Evolutionary conservation across 2,329 filamentous ascomycete genomes (phyloP).

Genomic region (Talaromyces amestolkiae): DNA sequence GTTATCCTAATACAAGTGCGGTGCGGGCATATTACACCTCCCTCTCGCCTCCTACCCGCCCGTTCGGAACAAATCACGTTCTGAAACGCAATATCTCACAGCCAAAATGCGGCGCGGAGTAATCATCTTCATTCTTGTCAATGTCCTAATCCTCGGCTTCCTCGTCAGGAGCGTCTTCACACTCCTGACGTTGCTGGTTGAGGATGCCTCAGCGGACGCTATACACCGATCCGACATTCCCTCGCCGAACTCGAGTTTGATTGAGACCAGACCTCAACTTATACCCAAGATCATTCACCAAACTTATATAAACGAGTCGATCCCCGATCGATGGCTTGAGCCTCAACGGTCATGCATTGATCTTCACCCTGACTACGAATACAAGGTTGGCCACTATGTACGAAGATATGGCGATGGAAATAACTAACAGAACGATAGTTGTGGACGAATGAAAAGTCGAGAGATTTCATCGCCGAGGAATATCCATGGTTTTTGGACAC

Average conservation of each 20-base stretch:
- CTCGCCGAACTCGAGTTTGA: conserved; percentile 60
- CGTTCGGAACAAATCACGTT: not conserved
- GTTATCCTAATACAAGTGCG: not conserved
- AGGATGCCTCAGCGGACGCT: conserved; percentile 65
- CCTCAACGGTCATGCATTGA: conserved; percentile 66
- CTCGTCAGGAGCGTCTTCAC: conserved; percentile 68
- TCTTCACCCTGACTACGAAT: conserved; percentile 69
- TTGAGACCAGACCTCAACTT: conserved; percentile 57
- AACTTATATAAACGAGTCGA: conserved; percentile 68
- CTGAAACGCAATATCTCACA: conserved; percentile 10
- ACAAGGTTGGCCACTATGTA: conserved; percentile 54
- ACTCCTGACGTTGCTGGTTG: conserved; percentile 66
- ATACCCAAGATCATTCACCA: conserved; percentile 78
- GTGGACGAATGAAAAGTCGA: conserved; percentile 70
- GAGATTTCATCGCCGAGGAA: conserved; percentile 68
- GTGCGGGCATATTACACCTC: not conserved
- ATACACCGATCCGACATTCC: conserved; percentile 66
- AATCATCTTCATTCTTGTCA: conserved; percentile 63
- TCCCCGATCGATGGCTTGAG: conserved; percentile 64
- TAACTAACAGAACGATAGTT: conserved; percentile 50
- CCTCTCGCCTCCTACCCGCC: not conserved
- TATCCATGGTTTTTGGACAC: conserved; percentile 76
- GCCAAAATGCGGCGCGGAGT: conserved; percentile 58
- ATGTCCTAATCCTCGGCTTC: conserved; percentile 61
- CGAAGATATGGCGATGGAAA: not conserved